Conservation (phyloP, 192 early-diverging fungal genomes). For the Gryganskiella cystojenkinii region DNA sequence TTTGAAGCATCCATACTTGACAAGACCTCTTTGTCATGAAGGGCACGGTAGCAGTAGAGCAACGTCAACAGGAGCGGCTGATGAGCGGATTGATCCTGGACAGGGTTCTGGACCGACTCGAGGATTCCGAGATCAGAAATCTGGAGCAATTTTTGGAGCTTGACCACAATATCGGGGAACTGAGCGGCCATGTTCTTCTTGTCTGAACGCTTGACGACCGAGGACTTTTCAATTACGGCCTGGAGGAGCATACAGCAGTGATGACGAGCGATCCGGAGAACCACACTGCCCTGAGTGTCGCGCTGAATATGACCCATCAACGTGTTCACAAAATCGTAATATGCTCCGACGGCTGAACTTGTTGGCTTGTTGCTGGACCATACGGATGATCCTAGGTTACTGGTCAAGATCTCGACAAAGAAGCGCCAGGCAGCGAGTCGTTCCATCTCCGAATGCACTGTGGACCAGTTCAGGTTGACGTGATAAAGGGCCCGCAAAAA, state of each 20-base stretch:
- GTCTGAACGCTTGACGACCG: conserved; percentile 26
- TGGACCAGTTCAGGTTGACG: conserved; percentile 45
- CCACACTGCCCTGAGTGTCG: conserved; percentile 31
- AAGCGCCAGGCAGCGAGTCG: conserved; percentile 45
- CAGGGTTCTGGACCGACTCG: conserved; percentile 23
- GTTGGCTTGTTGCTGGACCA: conserved; percentile 21
- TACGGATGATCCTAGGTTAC: conserved; percentile 21
- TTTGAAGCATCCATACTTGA: conserved; percentile 13
- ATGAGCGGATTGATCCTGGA: conserved; percentile 13
- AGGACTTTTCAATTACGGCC: conserved; percentile 33
- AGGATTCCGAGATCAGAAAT: conserved; percentile 29
- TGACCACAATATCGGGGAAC: conserved; percentile 42
- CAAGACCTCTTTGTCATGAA: conserved; percentile 47
- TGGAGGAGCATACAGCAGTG: conserved; percentile 36
- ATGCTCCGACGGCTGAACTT: neutral
- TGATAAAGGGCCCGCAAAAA: conserved; percentile 31
- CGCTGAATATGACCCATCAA: conserved; percentile 38
- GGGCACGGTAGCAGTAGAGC: conserved; percentile 39
- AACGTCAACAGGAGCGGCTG: conserved; percentile 24
- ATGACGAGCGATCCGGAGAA: conserved; percentile 33
- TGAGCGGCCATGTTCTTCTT: conserved; percentile 43
- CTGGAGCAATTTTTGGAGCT: conserved; percentile 35
- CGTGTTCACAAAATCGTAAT: conserved; percentile 26
- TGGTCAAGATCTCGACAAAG: conserved; percentile 35
- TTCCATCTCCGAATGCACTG: conserved; percentile 41